These are phyloP conservation scores for Lasiodiplodia sp. DNA, from an alignment of 2,329 filamentous ascomycete species.

Conservation along the genomic window DNA sequence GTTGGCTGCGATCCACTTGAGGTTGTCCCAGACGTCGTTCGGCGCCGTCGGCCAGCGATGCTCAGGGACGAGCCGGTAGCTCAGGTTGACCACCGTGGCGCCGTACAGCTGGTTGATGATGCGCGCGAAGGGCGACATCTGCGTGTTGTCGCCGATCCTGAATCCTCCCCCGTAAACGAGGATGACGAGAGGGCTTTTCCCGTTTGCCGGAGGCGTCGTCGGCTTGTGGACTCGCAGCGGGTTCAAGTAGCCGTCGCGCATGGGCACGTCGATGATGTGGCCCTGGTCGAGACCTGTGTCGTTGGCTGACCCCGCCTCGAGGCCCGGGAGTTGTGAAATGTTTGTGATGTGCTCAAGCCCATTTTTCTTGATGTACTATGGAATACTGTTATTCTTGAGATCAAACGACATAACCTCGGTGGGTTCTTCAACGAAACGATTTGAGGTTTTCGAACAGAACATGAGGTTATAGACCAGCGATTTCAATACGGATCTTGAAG, in stretches of 20 bases:
- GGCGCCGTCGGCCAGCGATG: background rate
- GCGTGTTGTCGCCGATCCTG: background rate
- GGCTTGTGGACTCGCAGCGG: conserved; percentile 18
- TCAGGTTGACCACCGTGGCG: conserved; percentile 9
- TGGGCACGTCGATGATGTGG: background rate
- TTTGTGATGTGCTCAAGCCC: background rate
- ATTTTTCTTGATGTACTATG: background rate
- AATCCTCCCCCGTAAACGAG: conserved; percentile 13
- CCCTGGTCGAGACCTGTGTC: background rate
- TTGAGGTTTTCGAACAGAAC: too few relatives aligned
- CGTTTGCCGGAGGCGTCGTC: background rate
- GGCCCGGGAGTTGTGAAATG: background rate
- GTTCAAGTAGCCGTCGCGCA: conserved; percentile 12
- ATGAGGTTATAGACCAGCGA: too few relatives aligned
- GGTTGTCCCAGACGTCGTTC: conserved; percentile 31
- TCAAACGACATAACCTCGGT: too few relatives aligned
- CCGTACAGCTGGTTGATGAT: background rate
- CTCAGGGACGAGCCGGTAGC: background rate
- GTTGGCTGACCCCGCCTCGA: background rate
- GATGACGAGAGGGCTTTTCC: background rate
- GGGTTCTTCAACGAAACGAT: too few relatives aligned
- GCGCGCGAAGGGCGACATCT: background rate
- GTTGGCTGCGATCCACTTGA: conserved; percentile 40
- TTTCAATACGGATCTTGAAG: background rate
- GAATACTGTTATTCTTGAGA: background rate